These are phyloP conservation scores for Eucalyptus sp. DNA, from an alignment of 345 rosid genomes.

Conservation along the genomic window DNA sequence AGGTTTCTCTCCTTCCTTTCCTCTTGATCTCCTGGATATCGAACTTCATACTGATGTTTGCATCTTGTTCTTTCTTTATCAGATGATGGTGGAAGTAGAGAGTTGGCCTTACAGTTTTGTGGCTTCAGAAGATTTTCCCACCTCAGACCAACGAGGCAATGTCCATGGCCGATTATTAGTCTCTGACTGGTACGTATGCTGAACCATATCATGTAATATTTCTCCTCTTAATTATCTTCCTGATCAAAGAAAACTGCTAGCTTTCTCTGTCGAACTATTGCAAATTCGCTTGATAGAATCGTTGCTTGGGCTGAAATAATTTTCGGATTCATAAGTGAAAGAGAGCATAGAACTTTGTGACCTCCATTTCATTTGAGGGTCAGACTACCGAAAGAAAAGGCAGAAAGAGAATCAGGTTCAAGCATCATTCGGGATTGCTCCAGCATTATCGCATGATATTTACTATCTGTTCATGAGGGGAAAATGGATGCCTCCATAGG, in stretches of 20 bases:
- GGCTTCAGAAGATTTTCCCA: slow-evolving; percentile 43
- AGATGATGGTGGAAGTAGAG: slow-evolving; percentile 33
- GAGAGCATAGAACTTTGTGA: background rate
- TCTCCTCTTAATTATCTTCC: background rate
- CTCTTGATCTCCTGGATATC: background rate
- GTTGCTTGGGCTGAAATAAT: background rate
- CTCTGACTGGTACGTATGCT: slow-evolving; percentile 20
- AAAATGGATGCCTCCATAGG: slow-evolving; percentile 1
- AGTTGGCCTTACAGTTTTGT: slow-evolving; percentile 65
- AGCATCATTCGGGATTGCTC: background rate
- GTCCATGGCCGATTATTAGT: slow-evolving; percentile 38
- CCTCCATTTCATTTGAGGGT: background rate
- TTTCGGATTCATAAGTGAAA: background rate
- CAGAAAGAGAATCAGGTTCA: background rate
- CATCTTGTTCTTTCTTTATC: background rate
- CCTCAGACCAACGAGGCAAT: slow-evolving; percentile 28
- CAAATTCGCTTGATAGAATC: background rate
- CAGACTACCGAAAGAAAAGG: background rate
- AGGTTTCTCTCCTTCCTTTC: slow-evolving; percentile 11
- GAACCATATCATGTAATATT: background rate
- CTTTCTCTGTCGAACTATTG: background rate
- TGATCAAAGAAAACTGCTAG: background rate
- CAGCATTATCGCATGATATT: background rate
- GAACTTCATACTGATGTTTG: background rate
- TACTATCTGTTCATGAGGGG: background rate